Evolutionary conservation across 306 rosid species (phyloP), one percentile per base, ranked within the genome.

Genomic region (Medicago arabica): DNA sequence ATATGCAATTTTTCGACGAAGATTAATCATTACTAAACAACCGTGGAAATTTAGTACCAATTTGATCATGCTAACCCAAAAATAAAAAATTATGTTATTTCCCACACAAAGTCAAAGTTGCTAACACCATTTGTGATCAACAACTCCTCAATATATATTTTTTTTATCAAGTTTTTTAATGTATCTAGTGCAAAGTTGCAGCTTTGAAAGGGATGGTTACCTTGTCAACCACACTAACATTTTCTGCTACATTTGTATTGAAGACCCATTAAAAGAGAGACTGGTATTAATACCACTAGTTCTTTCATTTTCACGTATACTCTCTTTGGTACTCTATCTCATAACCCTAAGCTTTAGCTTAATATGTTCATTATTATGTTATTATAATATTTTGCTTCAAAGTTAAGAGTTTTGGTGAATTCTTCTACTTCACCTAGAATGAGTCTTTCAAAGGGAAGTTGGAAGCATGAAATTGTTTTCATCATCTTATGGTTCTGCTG

Each of bases 391-490:
- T 58, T 21, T 58, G n/a, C 36, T 59, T 12, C 38, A 59, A 59
- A 25, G 4, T 28, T 13, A 25, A 60, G 41, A 78, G 57, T 63
- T 74, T 9, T 70, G 60, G 79, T 69, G 64, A 21, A 40, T 65
- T 80, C 34, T 65, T 80, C 34, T 75, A 58, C 17, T 3, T 63
- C 67, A 19, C 74, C 74, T 13, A 67, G 58, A 77, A 91, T 93
- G 98, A 16, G 31, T 89, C 87, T 16, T 57, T 78, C 86, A 74
- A 89, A 67, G 75, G 74, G 78, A 58, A 85, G 84, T 57, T 57
- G n/a, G 82, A 55, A 67, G 31, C 82, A 15, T 80, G 81, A 11
- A 67, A 50, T 72, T 57, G 17, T 86, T 51, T 65, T 83, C 80
- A 54, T 85, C 78, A 55, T 72, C 57, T 17, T 84, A 71, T 85